Base-by-base conservation (phyloP, 23 red algal genomes). In the Gracilaria caudata region DNA sequence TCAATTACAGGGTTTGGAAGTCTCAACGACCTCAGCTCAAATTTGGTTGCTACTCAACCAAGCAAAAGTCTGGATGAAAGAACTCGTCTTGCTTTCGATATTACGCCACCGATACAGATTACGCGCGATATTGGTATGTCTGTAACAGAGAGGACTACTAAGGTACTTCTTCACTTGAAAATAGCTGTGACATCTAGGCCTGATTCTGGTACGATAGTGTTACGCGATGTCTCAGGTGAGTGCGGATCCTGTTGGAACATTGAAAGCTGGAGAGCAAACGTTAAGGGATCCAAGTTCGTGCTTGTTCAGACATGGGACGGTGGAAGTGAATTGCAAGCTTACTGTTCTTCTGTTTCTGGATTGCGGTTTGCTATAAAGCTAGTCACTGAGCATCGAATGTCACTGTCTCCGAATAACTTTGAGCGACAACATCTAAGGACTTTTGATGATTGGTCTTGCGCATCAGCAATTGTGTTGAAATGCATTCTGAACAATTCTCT, bases 81-180 rank as follows among this genome's bases (percentile, higher is more conserved):
- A 47, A 75, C 37, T 30, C 21, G 33, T n/a, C 29, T 75, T 7
- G 29, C 70, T 28, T 49, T 46, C 20, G 70, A 75, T 29, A n/a
- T 49, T 25, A 36, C 19, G 33, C 37, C 34, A 49, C 38, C 21
- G 29, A 43, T 33, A 45, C n/a, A 43, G 13, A 21, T 26, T 46
- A 34, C 20, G 7, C 37, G 40, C 14, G 25, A 29, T 14, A 17
- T 33, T 9, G 43, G 70, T 0, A 29, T 75, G 40, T 75, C 70
- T 4, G 43, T 75, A 9, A 46, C 70, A 25, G 70, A 75, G 24
- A 75, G 70, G 13, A 75, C 70, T n/a, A 43, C 43, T 1, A 75
- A 75, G 43, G 37, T 75, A 47, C 70, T 75, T 75, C 70, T 75
- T 75, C 70, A 75, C 70, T 75, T 75, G 70, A 75, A 75, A 34